Conservation (phyloP, 495 filamentous ascomycete genomes). For the Articulospora tetracladia region DNA sequence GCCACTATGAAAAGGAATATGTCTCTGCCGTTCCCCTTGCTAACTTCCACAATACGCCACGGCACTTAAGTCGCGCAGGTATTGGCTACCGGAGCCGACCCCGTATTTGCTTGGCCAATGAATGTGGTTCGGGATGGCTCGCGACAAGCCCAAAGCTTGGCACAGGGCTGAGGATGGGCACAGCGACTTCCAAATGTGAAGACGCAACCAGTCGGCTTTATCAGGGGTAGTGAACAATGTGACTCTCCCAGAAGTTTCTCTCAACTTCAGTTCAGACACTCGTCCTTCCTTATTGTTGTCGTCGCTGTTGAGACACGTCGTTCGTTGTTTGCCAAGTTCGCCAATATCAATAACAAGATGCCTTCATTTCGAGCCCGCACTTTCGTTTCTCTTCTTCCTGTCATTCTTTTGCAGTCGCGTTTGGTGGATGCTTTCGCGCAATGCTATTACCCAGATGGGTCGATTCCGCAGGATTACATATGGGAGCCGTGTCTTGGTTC, state of each 20-base stretch:
- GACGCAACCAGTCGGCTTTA: neutral
- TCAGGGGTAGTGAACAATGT: neutral
- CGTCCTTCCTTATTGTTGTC: neutral
- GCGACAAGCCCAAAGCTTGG: neutral
- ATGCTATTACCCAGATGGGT: constrained; percentile 22
- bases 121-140: neutral
- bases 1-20: no score
- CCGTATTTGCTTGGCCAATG: neutral
- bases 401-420: constrained; percentile 2
- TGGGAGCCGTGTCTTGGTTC: constrained; percentile 12
- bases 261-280: neutral
- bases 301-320: neutral
- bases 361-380: neutral
- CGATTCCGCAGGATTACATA: constrained; percentile 15
- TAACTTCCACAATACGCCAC: neutral
- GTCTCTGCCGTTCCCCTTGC: neutral
- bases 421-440: constrained; percentile 3
- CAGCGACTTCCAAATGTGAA: neutral
- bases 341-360: neutral
- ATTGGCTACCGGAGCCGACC: neutral
- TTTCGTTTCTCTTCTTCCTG: constrained; percentile 4
- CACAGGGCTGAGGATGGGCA: neutral
- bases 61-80: neutral
- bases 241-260: neutral
- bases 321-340: neutral